These are phyloP conservation scores for Coniochaeta pulveracea DNA, from an alignment of 2,329 filamentous ascomycete species.

Conservation along the genomic window DNA sequence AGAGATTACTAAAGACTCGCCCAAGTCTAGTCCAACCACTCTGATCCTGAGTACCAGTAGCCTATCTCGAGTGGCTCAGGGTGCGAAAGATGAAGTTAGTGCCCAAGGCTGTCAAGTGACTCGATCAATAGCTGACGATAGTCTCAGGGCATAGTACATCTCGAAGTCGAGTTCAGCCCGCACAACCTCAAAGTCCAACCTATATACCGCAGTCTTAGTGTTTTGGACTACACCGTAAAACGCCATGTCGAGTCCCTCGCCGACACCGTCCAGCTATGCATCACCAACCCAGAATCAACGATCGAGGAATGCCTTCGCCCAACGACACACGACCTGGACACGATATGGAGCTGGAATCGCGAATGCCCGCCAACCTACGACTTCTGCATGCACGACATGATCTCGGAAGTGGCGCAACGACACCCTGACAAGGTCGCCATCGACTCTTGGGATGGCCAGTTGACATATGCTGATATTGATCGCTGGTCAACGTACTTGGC, in stretches of 20 bases:
- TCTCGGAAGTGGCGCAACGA: constrained; percentile 24
- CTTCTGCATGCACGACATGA: constrained; percentile 33
- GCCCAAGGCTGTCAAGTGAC: neutral
- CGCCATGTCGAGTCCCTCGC: constrained; percentile 28
- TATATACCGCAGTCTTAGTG: constrained; percentile 26
- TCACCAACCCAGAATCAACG: constrained; percentile 16
- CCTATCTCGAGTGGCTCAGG: constrained; percentile 5
- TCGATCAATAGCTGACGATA: neutral
- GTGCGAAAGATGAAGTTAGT: constrained; percentile 15
- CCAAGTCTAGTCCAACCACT: neutral
- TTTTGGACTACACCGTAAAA: constrained; percentile 28
- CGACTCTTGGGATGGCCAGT: constrained; percentile 36
- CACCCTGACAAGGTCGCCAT: constrained; percentile 29
- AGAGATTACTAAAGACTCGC: constrained; percentile 9
- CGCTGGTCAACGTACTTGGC: constrained; percentile 27
- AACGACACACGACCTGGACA: constrained; percentile 25
- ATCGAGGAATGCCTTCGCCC: constrained; percentile 21
- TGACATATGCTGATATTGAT: constrained; percentile 35
- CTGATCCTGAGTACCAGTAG: constrained; percentile 11
- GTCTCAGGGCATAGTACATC: constrained; percentile 18
- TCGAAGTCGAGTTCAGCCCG: constrained; percentile 18
- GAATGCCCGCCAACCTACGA: constrained; percentile 25
- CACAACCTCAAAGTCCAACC: constrained; percentile 22
- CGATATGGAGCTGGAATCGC: constrained; percentile 27
- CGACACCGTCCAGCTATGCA: constrained; percentile 24